phyloP scores from a whole-genome alignment of 2,329 filamentous ascomycete species.

The Pseudovirgaria hyperparasitica region DNA sequence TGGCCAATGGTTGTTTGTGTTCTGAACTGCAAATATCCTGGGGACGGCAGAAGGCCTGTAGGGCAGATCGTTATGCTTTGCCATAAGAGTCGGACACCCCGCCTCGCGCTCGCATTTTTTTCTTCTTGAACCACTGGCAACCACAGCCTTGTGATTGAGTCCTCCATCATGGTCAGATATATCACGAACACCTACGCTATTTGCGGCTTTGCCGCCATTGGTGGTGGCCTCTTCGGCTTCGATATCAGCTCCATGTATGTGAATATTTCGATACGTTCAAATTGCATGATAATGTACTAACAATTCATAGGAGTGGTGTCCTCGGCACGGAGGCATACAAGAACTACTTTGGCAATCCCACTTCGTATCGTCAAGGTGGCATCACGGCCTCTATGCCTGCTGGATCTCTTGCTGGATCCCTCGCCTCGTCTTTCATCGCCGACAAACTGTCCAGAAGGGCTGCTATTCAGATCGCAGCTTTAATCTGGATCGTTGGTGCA shows the following conservation, averaged over 20 bases:
- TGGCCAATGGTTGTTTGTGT: too few species aligned
- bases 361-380: slow-evolving; percentile 22
- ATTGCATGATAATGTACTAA: too few species aligned
- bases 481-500: slow-evolving; percentile 35
- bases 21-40: too few species aligned
- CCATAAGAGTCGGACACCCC: too few species aligned
- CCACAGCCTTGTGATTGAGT: too few species aligned
- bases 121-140: too few species aligned
- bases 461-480: slow-evolving; percentile 30
- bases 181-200: slow-evolving; percentile 45
- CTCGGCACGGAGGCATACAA: slow-evolving; percentile 24
- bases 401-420: slow-evolving; percentile 35
- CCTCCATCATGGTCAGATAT: slow-evolving; percentile 7
- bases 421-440: slow-evolving; percentile 33
- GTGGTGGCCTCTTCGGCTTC: slow-evolving; percentile 31
- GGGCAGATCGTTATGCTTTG: too few species aligned
- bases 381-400: slow-evolving; percentile 38
- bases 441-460: slow-evolving; percentile 31
- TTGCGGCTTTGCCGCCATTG: slow-evolving; percentile 50
- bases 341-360: slow-evolving; percentile 22
- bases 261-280: too few species aligned
- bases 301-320: too few species aligned
- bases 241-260: slow-evolving; percentile 28
- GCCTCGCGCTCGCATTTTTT: too few species aligned
- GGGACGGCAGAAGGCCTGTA: too few species aligned